phyloP scores from a whole-genome alignment of 768 basidiomycete genomes.

The Tephrocybe rancida region DNA sequence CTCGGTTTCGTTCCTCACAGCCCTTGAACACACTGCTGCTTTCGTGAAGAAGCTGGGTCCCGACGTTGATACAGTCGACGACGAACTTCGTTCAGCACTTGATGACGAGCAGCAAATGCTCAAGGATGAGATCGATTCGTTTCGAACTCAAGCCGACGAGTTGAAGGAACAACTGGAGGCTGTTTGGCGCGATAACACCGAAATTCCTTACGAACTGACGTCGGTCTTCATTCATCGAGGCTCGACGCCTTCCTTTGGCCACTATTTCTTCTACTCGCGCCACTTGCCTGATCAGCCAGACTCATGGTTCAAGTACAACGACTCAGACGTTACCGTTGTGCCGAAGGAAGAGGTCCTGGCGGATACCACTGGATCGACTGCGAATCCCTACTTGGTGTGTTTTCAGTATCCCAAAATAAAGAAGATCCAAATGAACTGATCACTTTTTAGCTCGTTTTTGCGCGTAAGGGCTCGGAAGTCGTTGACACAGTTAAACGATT shows the following conservation, averaged over 20 bases:
- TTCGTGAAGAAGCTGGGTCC: slow-evolving; percentile 55
- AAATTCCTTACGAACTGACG: slow-evolving; percentile 84
- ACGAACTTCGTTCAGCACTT: slow-evolving; percentile 54
- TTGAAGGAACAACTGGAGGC: slow-evolving; percentile 74
- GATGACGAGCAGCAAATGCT: slow-evolving; percentile 55
- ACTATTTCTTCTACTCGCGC: slow-evolving; percentile 96
- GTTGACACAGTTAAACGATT: slow-evolving; percentile 83
- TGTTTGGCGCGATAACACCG: slow-evolving; percentile 70
- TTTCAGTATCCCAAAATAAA: background rate
- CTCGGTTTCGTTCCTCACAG: slow-evolving; percentile 57
- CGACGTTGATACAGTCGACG: slow-evolving; percentile 56
- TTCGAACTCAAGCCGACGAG: slow-evolving; percentile 47
- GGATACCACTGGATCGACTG: slow-evolving; percentile 87
- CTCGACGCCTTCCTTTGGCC: slow-evolving; percentile 83
- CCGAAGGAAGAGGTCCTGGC: slow-evolving; percentile 82
- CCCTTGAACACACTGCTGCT: slow-evolving; percentile 55
- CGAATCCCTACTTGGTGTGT: slow-evolving; percentile 87
- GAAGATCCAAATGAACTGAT: slow-evolving; percentile 9
- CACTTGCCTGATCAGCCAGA: slow-evolving; percentile 80
- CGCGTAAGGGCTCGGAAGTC: slow-evolving; percentile 75
- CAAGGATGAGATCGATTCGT: slow-evolving; percentile 55
- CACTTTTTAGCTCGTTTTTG: slow-evolving; percentile 71
- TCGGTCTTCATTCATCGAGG: slow-evolving; percentile 97
- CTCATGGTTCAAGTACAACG: slow-evolving; percentile 96
- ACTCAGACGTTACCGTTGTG: slow-evolving; percentile 81